These are phyloP conservation scores for Nitzschia inconspicua DNA, from an alignment of 108 stramenopile species.

Conservation along the genomic window DNA sequence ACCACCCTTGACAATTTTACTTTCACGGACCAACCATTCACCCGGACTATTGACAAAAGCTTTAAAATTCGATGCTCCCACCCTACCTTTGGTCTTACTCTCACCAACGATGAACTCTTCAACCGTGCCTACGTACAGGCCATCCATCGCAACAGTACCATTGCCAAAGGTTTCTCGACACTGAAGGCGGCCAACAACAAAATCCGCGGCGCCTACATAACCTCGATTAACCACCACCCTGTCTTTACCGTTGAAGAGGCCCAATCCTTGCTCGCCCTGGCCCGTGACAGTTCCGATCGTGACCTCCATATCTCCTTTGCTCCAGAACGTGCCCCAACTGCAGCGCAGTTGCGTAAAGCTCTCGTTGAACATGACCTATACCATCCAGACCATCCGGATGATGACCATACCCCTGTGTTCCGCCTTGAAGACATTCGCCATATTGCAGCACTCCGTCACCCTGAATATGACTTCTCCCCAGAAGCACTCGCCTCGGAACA, in stretches of 20 bases:
- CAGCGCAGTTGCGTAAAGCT: background rate
- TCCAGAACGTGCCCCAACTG: background rate
- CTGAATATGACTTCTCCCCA: background rate
- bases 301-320: slow-evolving; percentile 1
- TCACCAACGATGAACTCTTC: background rate
- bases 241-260: slow-evolving; percentile 9
- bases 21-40: too few species aligned
- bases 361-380: background rate
- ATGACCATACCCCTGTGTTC: background rate
- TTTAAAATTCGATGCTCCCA: too few species aligned
- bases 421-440: background rate
- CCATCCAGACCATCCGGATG: background rate
- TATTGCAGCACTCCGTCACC: too few species aligned
- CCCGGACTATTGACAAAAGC: too few species aligned
- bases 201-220: slow-evolving; percentile 12
- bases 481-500: background rate
- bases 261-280: background rate
- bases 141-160: background rate
- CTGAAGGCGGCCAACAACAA: too few species aligned
- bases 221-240: background rate
- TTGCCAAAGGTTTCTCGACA: background rate
- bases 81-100: slow-evolving; percentile 2
- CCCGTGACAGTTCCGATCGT: background rate
- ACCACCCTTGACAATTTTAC: too few species aligned
- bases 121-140: background rate